Conservation (phyloP, 169 alveolate species). For the Plasmodium yoelii region DNA sequence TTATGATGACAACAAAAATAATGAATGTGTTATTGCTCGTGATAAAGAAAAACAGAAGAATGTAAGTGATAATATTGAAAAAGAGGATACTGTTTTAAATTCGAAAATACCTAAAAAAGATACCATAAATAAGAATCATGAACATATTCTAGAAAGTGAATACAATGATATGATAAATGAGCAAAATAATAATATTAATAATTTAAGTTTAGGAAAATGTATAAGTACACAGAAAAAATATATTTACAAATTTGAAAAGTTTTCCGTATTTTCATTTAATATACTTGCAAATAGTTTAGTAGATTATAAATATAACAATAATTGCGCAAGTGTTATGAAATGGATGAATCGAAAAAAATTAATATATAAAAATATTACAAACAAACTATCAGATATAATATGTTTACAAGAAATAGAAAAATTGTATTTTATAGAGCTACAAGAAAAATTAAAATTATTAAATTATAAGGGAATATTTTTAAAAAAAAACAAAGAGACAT, state of each 20-base stretch:
- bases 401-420: slow-evolving; percentile 86
- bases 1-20: too few species aligned
- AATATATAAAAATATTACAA: slow-evolving; percentile 74
- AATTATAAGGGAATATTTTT: slow-evolving; percentile 79
- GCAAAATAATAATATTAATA: neutral
- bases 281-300: slow-evolving; percentile 85
- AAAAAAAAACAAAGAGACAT: slow-evolving; percentile 81
- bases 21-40: too few species aligned
- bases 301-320: slow-evolving; percentile 82
- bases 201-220: slow-evolving; percentile 11
- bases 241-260: slow-evolving; percentile 37
- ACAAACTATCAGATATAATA: slow-evolving; percentile 79
- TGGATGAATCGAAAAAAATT: slow-evolving; percentile 82
- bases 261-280: slow-evolving; percentile 79
- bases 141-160: neutral
- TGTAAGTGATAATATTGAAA: too few species aligned
- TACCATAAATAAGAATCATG: neutral
- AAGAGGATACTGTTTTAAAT: neutral
- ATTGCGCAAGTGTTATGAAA: slow-evolving; percentile 80
- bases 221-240: slow-evolving; percentile 5
- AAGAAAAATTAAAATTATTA: slow-evolving; percentile 70
- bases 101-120: neutral
- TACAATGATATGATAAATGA: neutral
- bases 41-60: too few species aligned
- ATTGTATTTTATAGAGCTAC: slow-evolving; percentile 77